phyloP scores from a whole-genome alignment of 1,284 basidiomycete genomes.

The Cryptococcus sp. region DNA sequence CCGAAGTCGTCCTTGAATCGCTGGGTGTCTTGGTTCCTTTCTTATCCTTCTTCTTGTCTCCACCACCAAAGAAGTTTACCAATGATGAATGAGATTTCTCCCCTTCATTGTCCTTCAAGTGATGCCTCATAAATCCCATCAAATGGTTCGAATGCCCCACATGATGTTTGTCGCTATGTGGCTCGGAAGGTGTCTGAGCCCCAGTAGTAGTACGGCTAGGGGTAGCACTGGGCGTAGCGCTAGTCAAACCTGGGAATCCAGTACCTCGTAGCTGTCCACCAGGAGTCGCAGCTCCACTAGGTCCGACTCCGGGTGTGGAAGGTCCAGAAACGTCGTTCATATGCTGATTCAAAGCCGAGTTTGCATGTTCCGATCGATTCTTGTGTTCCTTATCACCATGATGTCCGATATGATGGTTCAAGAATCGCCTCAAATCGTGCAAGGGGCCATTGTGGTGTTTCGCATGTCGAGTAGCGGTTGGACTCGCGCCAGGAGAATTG shows the following conservation, averaged over 20 bases:
- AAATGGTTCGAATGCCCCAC: constrained; percentile 39
- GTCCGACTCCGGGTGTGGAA: constrained; percentile 17
- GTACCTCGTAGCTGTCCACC: constrained; percentile 40
- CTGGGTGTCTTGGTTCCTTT: constrained; percentile 25
- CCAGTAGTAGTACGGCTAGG: constrained; percentile 14
- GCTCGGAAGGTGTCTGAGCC: constrained; percentile 8
- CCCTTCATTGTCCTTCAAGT: constrained; percentile 46
- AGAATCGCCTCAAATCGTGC: constrained; percentile 85
- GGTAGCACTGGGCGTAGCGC: constrained; percentile 7
- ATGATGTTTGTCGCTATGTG: constrained; percentile 16
- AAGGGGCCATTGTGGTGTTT: constrained; percentile 59
- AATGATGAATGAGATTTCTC: constrained; percentile 47
- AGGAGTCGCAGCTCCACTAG: constrained; percentile 37
- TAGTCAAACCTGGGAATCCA: constrained; percentile 26
- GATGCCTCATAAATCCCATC: constrained; percentile 48
- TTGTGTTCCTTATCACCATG: constrained; percentile 31
- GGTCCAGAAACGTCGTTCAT: constrained; percentile 24
- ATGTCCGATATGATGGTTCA: constrained; percentile 80
- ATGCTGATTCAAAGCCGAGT: constrained; percentile 18
- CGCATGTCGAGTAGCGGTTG: constrained; percentile 42
- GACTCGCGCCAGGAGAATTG: constrained; percentile 39
- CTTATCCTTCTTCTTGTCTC: constrained; percentile 33
- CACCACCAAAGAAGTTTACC: constrained; percentile 46
- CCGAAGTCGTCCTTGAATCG: constrained; percentile 26
- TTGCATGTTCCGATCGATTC: constrained; percentile 11